Base-by-base conservation (phyloP, 257 asterid species). In the Nyctanthes arbortristis region DNA sequence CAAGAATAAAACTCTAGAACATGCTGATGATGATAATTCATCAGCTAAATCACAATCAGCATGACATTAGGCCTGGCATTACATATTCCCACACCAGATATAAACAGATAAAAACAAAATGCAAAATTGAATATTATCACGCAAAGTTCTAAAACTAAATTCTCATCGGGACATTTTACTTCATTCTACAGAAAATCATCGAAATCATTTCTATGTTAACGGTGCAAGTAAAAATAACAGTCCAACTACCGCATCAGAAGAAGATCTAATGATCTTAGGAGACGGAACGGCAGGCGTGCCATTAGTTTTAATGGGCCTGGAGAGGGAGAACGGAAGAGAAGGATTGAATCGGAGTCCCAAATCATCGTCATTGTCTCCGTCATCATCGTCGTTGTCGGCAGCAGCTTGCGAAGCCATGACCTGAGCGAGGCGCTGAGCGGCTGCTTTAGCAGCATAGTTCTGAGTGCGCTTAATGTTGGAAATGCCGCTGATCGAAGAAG, bases 341-440 rank as follows among this genome's bases (percentile, higher is more conserved):
- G 91, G 87, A 61, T 78, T 84, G 59, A 92, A 85, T 73, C 89
- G 77, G 81, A 87, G 90, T 31, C 87, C 94, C 4, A 86, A 72
- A 72, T 79, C 96, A 5, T 84, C 92, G 43, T 81, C 80, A 57
- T 45, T 62, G 40, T 75, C 80, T 14, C 70, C 81, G 13, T 76
- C n/a, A n/a, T n/a, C 87, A 16, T 85, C 83, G 58, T 80, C 82
- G 52, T 84, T 74, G 61, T 73, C 78, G 52, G 84, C 77, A 43
- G 94, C 90, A 13, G 99, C 75, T 70, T 90, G 96, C 36, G 97
- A 93, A 29, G 98, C 97, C 99, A 91, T 93, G 74, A 91, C 99
- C 83, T 91, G 94, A 79, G 99, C 99, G 67, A 93, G 96, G 11
- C 99, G 88, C 84, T 91, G 99, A 47, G 99, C 99, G 37, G 99